Evolutionary conservation across 2,329 filamentous ascomycete species (phyloP).

Genomic region (Clarireedia hainanense): DNA sequence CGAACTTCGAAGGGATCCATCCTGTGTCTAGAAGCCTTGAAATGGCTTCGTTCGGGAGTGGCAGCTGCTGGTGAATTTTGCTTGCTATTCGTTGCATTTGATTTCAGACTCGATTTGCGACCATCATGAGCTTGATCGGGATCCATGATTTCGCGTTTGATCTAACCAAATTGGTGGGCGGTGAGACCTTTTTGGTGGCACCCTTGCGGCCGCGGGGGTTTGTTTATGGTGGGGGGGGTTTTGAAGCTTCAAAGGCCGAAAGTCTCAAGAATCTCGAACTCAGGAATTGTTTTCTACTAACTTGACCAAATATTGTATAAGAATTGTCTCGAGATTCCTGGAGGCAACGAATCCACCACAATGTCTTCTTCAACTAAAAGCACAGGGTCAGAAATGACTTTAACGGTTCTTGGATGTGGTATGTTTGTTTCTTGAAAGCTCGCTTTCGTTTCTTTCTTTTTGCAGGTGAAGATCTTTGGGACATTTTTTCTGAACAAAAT

Average conservation of each 20-base stretch:
- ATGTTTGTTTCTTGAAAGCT: slow-evolving; percentile 29
- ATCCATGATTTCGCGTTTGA: background rate
- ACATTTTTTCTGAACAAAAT: background rate
- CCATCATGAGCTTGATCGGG: background rate
- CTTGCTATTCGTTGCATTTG: background rate
- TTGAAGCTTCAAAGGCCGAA: background rate
- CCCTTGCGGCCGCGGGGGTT: background rate
- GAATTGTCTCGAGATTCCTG: background rate
- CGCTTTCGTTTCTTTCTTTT: background rate
- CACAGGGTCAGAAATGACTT: slow-evolving; percentile 46
- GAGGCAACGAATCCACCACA: background rate
- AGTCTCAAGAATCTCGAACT: background rate
- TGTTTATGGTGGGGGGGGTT: background rate
- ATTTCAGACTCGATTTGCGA: background rate
- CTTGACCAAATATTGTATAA: background rate
- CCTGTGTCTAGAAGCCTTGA: background rate
- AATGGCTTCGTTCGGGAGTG: slow-evolving; percentile 8
- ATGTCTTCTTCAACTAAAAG: background rate
- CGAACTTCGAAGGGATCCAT: slow-evolving; percentile 90
- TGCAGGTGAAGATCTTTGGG: background rate
- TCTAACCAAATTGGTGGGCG: background rate
- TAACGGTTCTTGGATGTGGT: slow-evolving; percentile 79
- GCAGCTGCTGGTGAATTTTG: slow-evolving; percentile 1
- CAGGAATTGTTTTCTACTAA: no score
- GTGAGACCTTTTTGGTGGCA: background rate